Conservation (phyloP, 208 protist genomes). For the Tritrichomonas musculus region DNA sequence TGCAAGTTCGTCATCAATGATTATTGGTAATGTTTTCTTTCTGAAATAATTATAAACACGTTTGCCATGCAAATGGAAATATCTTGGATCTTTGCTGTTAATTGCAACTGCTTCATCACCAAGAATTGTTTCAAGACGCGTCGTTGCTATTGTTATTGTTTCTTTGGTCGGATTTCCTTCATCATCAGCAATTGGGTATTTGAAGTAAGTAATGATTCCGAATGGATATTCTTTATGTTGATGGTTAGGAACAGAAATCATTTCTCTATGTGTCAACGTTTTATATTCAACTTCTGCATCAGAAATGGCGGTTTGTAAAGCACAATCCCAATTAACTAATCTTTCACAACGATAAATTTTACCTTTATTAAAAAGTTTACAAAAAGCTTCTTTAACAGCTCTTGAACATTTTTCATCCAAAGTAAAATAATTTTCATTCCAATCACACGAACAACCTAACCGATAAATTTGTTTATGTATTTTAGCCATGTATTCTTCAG, state of each 20-base stretch:
- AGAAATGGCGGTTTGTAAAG: constrained; percentile 95
- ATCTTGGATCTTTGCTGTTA: constrained; percentile 91
- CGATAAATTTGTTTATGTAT: constrained; percentile 86
- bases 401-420: constrained; percentile 79
- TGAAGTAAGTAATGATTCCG: constrained; percentile 34
- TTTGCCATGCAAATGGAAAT: constrained; percentile 79
- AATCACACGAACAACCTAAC: constrained; percentile 94
- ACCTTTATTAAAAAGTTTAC: constrained; percentile 82
- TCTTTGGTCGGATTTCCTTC: constrained; percentile 18
- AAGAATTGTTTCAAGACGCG: constrained; percentile 98
- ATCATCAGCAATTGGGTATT: constrained; percentile 36
- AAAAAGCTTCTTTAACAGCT: constrained; percentile 89
- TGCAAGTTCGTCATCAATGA: constrained; percentile 88
- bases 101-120: constrained; percentile 75
- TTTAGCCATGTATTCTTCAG: constrained; percentile 76
- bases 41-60: constrained; percentile 83
- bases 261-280: background rate
- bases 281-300: constrained; percentile 95
- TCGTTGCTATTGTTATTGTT: constrained; percentile 61
- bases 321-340: constrained; percentile 98
- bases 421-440: constrained; percentile 94
- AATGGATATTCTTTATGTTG: constrained; percentile 22
- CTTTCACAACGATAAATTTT: constrained; percentile 87
- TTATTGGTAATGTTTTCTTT: constrained; percentile 81
- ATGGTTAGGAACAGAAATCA: background rate